Base-by-base conservation (phyloP, 2,329 filamentous ascomycete genomes). In the Fusarium nygamai region DNA sequence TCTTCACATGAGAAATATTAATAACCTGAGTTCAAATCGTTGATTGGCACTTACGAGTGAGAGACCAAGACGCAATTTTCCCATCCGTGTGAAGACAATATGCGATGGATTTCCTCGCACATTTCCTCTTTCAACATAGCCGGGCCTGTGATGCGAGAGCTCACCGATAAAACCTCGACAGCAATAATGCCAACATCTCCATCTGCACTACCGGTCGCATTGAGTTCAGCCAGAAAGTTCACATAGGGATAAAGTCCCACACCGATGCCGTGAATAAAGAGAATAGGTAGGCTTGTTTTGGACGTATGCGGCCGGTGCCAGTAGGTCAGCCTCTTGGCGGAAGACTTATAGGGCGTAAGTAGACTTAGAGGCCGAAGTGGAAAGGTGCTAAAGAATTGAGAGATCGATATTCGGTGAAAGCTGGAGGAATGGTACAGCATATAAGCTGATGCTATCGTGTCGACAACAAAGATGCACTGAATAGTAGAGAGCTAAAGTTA, bases 251-350 rank as follows among this genome's bases (percentile, higher is more conserved):
- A 86, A 7, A 92, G 74, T 6, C 79, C 79, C 36, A 81, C 51
- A 80, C 90, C 89, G 62, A 92, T 91, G 36, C 91, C 90, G 72
- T 92, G 90, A 34, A 92, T 86, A 78, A 91, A 92, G 11, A 92
- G 80, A 20, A 92, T 79, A 0, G 90, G 90, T 6, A 89, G 83
- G 47, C 85, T 84, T 2, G 84, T 88, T 63, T 85, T 87, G 5
- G 90, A 90, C 2, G 86, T 91, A 72, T 92, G 90, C 16, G 87
- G 87, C 33, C 87, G 86, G 73, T 90, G 84, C 89, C 89, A 92
- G 81, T 92, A 92, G 43, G 86, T 86, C 6, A 90, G 80, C 20
- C 84, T 80, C 48, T 84, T 82, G 1, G 85, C 85, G 13, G 86
- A 84, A 5, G 88, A 90, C 8, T 74, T 74, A 17, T 84, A 79